Evolutionary conservation across 306 rosid genomes (phyloP).

Genomic region (Heteromeles arbutifolia): DNA sequence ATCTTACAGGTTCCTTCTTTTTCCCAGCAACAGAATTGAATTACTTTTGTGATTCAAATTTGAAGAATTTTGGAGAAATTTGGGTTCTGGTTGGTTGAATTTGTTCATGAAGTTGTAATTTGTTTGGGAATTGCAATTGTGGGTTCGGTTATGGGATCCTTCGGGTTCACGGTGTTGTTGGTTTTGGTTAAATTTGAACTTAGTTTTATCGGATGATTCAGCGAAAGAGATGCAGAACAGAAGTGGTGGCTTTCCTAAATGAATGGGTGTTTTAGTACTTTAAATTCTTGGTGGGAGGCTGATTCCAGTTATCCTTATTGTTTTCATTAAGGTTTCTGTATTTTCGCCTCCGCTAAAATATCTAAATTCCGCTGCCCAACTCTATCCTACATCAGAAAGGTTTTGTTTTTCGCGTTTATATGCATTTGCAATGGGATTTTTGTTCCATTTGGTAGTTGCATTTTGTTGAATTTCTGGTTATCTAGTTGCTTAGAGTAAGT

Average conservation of each 20-base stretch:
- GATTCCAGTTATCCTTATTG: no score
- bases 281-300: no score
- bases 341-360: no score
- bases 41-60: background rate
- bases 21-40: background rate
- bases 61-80: background rate
- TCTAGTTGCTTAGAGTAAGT: background rate
- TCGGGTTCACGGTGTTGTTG: background rate
- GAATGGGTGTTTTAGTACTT: no score
- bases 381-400: background rate
- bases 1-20: slow-evolving; percentile 55
- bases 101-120: background rate
- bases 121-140: background rate
- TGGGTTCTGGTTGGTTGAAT: background rate
- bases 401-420: background rate
- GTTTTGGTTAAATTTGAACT: background rate
- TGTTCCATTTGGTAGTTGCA: background rate
- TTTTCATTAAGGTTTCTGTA: no score
- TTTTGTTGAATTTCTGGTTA: background rate
- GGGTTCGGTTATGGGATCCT: background rate
- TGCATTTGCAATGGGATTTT: background rate
- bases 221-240: background rate
- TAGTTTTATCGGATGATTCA: background rate
- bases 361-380: no score
- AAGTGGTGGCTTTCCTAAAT: no score